Percentiles rank a stretch among this genome's conserved stretches.
Conservation (phyloP, 768 basidiomycete species). For the Mycena metata region DNA sequence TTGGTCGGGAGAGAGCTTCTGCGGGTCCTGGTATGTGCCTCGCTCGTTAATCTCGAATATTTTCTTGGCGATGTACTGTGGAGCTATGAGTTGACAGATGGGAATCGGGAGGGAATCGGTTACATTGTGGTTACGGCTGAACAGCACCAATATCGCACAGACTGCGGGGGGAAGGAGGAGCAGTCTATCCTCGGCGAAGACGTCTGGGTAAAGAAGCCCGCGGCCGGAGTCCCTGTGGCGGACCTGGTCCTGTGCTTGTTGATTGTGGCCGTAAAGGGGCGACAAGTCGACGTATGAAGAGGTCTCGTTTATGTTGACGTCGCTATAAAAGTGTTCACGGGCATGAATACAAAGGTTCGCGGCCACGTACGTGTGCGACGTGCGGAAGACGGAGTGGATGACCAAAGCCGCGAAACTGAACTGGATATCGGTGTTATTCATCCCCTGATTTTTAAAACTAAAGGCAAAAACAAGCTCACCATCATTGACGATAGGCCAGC, state of each 20-base stretch:
- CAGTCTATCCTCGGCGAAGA: conserved; percentile 84
- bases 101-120: conserved; percentile 41
- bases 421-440: conserved; percentile 7
- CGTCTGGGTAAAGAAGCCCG: conserved; percentile 76
- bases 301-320: conserved; percentile 83
- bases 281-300: conserved; percentile 90
- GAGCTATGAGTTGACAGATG: not conserved
- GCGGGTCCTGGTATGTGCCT: conserved; percentile 70
- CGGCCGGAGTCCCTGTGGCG: conserved; percentile 64
- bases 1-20: conserved; percentile 54
- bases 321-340: conserved; percentile 57
- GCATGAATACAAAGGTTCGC: not conserved
- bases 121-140: conserved; percentile 92
- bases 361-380: conserved; percentile 44
- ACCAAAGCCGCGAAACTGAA: conserved; percentile 88
- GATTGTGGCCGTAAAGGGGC: conserved; percentile 84
- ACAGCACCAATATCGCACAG: conserved; percentile 83
- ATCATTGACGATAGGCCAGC: conserved; percentile 83
- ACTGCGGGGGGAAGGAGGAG: conserved; percentile 85
- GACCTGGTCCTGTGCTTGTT: conserved; percentile 69
- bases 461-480: conserved; percentile 40
- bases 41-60: conserved; percentile 87
- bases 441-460: not conserved
- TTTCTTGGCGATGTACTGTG: conserved; percentile 83
- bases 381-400: conserved; percentile 91